Evolutionary conservation across 2,329 filamentous ascomycete genomes (phyloP).

Genomic region (Ophiostoma perfectum): DNA sequence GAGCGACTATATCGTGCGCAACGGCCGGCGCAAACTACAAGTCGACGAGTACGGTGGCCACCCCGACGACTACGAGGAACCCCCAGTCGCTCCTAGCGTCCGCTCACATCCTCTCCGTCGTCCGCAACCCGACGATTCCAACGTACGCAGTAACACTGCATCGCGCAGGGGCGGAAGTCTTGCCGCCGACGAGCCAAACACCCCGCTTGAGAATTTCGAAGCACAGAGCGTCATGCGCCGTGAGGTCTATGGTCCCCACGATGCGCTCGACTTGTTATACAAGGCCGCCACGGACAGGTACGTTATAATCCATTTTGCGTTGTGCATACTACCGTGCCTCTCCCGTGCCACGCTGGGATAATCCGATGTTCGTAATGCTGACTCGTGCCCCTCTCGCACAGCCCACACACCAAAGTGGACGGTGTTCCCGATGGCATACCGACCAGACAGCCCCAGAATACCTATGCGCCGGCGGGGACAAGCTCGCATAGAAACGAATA

Average conservation of each 20-base stretch:
- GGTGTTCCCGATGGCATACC: background rate
- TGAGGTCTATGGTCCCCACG: conserved; percentile 84
- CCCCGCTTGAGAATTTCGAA: conserved; percentile 59
- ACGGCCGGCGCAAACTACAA: conserved; percentile 64
- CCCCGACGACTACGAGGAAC: conserved; percentile 44
- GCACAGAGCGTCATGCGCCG: conserved; percentile 59
- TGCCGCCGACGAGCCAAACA: conserved; percentile 48
- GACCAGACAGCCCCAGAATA: conserved; percentile 5
- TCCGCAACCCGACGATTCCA: conserved; percentile 39
- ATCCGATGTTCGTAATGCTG: no score
- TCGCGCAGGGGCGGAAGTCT: conserved; percentile 36
- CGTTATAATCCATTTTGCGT: no score
- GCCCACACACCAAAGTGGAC: conserved; percentile 20
- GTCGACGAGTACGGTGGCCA: conserved; percentile 39
- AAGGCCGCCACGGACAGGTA: conserved; percentile 62
- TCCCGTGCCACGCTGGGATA: no score
- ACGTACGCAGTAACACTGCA: conserved; percentile 21
- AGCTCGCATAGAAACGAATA: background rate
- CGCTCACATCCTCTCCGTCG: conserved; percentile 61
- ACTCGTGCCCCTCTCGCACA: background rate
- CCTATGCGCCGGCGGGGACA: conserved; percentile 5
- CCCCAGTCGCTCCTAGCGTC: conserved; percentile 50
- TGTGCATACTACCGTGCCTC: no score
- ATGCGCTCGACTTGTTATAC: conserved; percentile 85
- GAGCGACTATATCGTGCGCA: conserved; percentile 63